These are phyloP conservation scores for Canavalia ensiformis DNA, from an alignment of 306 rosid species.

Conservation along the genomic window DNA sequence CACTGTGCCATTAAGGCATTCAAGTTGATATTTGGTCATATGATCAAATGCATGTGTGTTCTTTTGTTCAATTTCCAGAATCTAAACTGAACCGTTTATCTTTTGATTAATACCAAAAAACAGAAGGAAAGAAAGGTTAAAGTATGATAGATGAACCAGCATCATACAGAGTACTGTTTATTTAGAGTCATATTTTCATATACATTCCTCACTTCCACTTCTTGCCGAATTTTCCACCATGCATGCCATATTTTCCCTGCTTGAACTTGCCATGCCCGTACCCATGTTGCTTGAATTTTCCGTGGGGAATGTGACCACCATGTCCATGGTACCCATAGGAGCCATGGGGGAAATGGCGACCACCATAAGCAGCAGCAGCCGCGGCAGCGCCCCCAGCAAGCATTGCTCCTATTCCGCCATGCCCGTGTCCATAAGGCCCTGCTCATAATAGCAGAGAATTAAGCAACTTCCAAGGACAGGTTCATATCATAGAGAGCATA, in stretches of 20 bases:
- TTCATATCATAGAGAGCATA: background rate
- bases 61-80: no score
- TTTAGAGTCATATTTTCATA: slow-evolving; percentile 6
- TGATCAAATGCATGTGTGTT: no score
- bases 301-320: slow-evolving; percentile 30
- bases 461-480: slow-evolving; percentile 5
- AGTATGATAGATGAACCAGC: background rate
- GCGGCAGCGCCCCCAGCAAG: slow-evolving; percentile 77
- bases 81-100: no score
- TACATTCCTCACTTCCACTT: slow-evolving; percentile 44
- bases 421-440: slow-evolving; percentile 54
- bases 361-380: slow-evolving; percentile 72
- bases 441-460: background rate
- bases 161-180: slow-evolving; percentile 37
- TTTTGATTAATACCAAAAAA: no score
- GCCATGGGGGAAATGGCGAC: slow-evolving; percentile 44
- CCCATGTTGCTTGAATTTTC: slow-evolving; percentile 31
- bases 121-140: background rate
- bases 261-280: slow-evolving; percentile 31
- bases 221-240: slow-evolving; percentile 35
- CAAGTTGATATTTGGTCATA: no score
- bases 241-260: slow-evolving; percentile 42
- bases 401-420: slow-evolving; percentile 61
- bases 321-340: background rate
- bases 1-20: no score